A percentile compares a stretch with the other conserved stretches of the same genome.
Conservation (phyloP, 176 grass and related monocot genomes). For the Aegilops sharonensis region DNA sequence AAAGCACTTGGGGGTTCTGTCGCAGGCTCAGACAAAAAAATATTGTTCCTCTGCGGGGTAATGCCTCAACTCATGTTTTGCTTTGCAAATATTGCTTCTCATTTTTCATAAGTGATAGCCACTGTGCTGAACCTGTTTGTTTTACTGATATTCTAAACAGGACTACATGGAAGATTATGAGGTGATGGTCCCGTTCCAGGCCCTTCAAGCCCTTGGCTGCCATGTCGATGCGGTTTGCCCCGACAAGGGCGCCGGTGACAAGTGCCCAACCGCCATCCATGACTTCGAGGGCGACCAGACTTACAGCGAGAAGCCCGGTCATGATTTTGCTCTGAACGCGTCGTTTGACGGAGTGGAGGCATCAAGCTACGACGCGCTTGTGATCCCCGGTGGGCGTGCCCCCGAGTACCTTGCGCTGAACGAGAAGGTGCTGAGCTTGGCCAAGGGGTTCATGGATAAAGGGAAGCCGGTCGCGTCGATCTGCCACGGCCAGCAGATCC, state of each 20-base stretch:
- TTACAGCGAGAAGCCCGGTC: conserved; percentile 96
- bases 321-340: conserved; percentile 75
- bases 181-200: conserved; percentile 93
- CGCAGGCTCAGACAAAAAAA: conserved; percentile 67
- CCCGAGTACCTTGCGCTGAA: conserved; percentile 87
- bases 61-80: conserved; percentile 23
- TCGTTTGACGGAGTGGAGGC: conserved; percentile 61
- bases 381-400: conserved; percentile 85
- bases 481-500: conserved; percentile 89
- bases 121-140: background rate
- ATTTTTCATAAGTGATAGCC: background rate
- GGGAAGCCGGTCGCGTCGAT: conserved; percentile 89
- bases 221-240: conserved; percentile 81
- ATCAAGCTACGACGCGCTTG: conserved; percentile 74
- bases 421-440: conserved; percentile 63
- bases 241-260: conserved; percentile 61
- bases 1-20: conserved; percentile 82
- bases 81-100: background rate
- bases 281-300: conserved; percentile 98
- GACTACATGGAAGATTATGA: conserved; percentile 99
- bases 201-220: conserved; percentile 92
- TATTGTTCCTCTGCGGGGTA: conserved; percentile 96
- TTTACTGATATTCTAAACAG: conserved; percentile 31
- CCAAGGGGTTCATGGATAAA: conserved; percentile 64
- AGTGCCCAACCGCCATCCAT: conserved; percentile 84